Evolutionary conservation across 2,329 filamentous ascomycete genomes (phyloP), one percentile per base, ranked within the genome.

Genomic region (Pyrenophora tritici-repentis): DNA sequence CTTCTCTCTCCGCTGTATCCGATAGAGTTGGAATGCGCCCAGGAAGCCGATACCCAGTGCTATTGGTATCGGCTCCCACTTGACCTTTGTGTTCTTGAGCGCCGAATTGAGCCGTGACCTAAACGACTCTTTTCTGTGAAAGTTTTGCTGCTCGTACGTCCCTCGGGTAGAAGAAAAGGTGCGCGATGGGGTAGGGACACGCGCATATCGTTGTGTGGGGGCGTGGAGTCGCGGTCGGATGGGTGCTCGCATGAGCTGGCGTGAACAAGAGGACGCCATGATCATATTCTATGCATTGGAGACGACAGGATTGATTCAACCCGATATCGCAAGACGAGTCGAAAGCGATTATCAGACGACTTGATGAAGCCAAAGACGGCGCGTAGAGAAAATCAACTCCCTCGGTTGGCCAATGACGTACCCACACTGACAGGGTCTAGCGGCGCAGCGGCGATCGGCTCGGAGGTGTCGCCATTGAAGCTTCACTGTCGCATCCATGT

Each of bases 51-150:
- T 86, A 53, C 92, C 92, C 17, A 96, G 80, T 20, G 88, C 90
- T 47, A 96, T 84, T 17, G 92, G 92, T 62, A 97, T 96, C 39
- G 89, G 90, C 74, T 91, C 90, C 92, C 92, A 97, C 78, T 89
- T 85, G 55, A 94, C 81, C 73, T 83, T 86, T 29, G 86, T 89
- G 33, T 81, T 79, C 33, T 79, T 76, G 60, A 86, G 79, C 32
- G 86, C 85, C 44, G 79, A 79, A 33, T 82, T 76, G 42, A 87
- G 73, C 56, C 84, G 75, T 32, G 81, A 79, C 47, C 79, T 67
- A 65, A 86, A 86, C n/a, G 81, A 81, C 53, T 81, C 77, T 60
- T 78, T 77, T 20, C 67, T 63, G 55, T 78, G 73, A 42, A 74
- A 68, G 36, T 74, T 67, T 39, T 76, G 65, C 54, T 77, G 65